Evolutionary conservation across 306 rosid species (phyloP).

Genomic region (Fragaria iinumae): DNA sequence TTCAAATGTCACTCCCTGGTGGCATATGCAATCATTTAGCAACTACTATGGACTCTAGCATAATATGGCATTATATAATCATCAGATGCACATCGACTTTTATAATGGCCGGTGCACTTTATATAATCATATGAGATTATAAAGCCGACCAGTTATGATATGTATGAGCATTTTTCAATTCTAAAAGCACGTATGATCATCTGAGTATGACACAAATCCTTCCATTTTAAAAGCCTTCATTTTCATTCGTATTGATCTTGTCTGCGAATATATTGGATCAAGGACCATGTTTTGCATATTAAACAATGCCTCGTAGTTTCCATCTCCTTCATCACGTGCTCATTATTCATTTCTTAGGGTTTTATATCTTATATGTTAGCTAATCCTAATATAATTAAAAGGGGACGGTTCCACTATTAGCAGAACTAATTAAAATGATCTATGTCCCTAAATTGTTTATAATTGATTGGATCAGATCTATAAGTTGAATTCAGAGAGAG

Average conservation of each 20-base stretch:
- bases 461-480: slow-evolving; percentile 19
- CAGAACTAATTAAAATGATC: not conserved
- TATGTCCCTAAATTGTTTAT: not conserved
- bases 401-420: slow-evolving; percentile 3
- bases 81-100: not conserved
- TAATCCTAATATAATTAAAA: not conserved
- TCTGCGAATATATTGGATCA: slow-evolving; percentile 36
- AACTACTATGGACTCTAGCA: slow-evolving; percentile 3
- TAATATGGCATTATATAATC: not conserved
- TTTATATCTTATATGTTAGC: slow-evolving; percentile 9
- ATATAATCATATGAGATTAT: not conserved
- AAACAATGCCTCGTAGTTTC: slow-evolving; percentile 17
- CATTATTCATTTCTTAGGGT: slow-evolving; percentile 13
- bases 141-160: slow-evolving; percentile 6
- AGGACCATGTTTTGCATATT: slow-evolving; percentile 7
- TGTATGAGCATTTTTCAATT: not conserved
- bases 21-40: not conserved
- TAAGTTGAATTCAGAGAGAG: slow-evolving; percentile 9
- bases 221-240: not conserved
- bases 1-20: too few species aligned
- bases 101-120: not conserved
- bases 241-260: slow-evolving; percentile 24
- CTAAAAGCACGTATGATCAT: not conserved
- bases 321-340: slow-evolving; percentile 13
- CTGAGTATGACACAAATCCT: slow-evolving; percentile 11